Base-by-base conservation (phyloP, 495 filamentous ascomycete species). In the Aspergillus biplanus region DNA sequence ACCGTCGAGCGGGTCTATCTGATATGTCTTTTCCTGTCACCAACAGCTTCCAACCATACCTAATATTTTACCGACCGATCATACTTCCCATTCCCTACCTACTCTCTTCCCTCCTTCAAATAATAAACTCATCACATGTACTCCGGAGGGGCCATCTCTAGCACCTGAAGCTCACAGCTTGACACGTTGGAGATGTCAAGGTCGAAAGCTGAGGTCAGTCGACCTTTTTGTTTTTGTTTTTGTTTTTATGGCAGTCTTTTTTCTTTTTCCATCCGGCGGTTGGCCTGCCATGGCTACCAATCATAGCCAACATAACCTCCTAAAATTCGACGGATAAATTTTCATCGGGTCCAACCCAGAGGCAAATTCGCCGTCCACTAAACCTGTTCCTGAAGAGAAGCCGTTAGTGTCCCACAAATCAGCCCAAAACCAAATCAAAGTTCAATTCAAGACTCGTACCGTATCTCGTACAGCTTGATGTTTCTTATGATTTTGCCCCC, bases 361-460 rank as follows among this genome's bases (percentile, higher is more conserved):
- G 4, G 48, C 42, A 33, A 63, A 62, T 61, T 42, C 42, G n/a
- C 13, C n/a, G 6, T 39, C 58, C 75, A 65, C 75, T 79, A 77
- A 56, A 35, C 75, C 76, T 77, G 76, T 79, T 79, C 76, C 76
- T 79, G 75, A 73, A 54, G 27, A 16, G 15, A 52, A 47, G 42
- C 32, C 66, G 42, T 47, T 54, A 7, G 47, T 44, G 4, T 11
- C 39, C 11, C 39, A 44, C 11, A 44, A 13, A 44, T 15, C 39
- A 44, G 8, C 8, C 39, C 21, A 27, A 27, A 27, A 27, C 21
- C 21, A 27, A 27, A 27, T 27, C 21, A 27, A 27, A 27, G 21
- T 27, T 27, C 21, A 27, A 27, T 27, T 27, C 21, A 27, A 27
- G 2, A 27, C 21, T 27, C 39, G 39, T 44, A 44, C 39, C 39